Evolutionary conservation across 2,329 filamentous ascomycete species (phyloP).

Genomic region (Tolypocladium pustulatum): DNA sequence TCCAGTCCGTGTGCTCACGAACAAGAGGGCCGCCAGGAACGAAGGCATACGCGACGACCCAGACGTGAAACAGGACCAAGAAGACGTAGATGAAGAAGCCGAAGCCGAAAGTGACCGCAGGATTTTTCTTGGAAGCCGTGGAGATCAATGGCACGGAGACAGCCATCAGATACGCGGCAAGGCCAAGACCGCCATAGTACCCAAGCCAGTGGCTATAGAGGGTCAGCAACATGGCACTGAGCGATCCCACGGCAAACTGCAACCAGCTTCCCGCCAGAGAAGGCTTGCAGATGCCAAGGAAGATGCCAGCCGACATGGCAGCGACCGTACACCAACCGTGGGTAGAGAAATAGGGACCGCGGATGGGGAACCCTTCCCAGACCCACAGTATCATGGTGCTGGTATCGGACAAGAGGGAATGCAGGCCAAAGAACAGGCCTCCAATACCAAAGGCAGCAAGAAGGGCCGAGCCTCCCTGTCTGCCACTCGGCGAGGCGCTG

Average conservation of each 20-base stretch:
- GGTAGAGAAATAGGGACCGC: conserved; percentile 78
- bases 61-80: conserved; percentile 92
- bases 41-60: conserved; percentile 97
- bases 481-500: conserved; percentile 20
- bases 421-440: conserved; percentile 78
- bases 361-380: conserved; percentile 91
- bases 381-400: conserved; percentile 99
- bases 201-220: conserved; percentile 74
- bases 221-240: conserved; percentile 72
- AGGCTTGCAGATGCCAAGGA: conserved; percentile 66
- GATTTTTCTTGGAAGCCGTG: conserved; percentile 66
- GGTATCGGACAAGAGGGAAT: conserved; percentile 88
- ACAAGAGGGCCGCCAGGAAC: conserved; percentile 89
- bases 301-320: conserved; percentile 74
- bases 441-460: conserved; percentile 70
- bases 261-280: conserved; percentile 66
- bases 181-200: conserved; percentile 69
- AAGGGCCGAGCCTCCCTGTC: conserved; percentile 51
- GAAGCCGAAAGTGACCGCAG: conserved; percentile 72
- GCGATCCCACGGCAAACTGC: conserved; percentile 64
- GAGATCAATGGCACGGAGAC: conserved; percentile 64
- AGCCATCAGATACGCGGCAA: conserved; percentile 75
- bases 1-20: conserved; percentile 89
- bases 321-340: conserved; percentile 81
- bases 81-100: conserved; percentile 91